These are phyloP conservation scores for Musa troglodytarum DNA, from an alignment of 176 grass and related monocot genomes.

Conservation along the genomic window DNA sequence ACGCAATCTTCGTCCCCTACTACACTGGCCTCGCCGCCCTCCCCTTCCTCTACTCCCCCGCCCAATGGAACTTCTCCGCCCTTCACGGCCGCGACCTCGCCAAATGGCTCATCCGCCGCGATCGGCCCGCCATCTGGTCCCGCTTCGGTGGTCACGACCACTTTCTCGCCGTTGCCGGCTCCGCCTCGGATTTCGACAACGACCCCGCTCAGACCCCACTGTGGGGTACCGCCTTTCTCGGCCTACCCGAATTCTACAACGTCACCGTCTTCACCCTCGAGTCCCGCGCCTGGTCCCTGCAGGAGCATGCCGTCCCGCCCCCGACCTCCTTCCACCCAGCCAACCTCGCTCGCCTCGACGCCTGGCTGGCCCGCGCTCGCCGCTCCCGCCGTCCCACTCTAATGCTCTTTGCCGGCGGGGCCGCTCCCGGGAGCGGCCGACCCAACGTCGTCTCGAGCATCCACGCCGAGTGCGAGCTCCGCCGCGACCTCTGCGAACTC, in stretches of 20 bases:
- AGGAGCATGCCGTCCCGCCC: slow-evolving; percentile 77
- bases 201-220: slow-evolving; percentile 23
- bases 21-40: slow-evolving; percentile 68
- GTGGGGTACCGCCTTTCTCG: slow-evolving; percentile 64
- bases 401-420: slow-evolving; percentile 53
- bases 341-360: slow-evolving; percentile 29
- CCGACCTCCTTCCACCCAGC: slow-evolving; percentile 64
- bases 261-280: slow-evolving; percentile 56
- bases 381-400: slow-evolving; percentile 25
- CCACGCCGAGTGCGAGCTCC: slow-evolving; percentile 40
- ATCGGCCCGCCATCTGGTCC: slow-evolving; percentile 3
- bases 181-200: slow-evolving; percentile 73
- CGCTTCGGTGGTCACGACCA: slow-evolving; percentile 49
- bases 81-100: slow-evolving; percentile 37
- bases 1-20: slow-evolving; percentile 78
- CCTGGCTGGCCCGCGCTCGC: slow-evolving; percentile 45
- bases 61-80: slow-evolving; percentile 29
- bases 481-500: slow-evolving; percentile 35
- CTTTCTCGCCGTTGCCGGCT: slow-evolving; percentile 52
- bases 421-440: slow-evolving; percentile 8
- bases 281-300: slow-evolving; percentile 62
- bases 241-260: slow-evolving; percentile 53
- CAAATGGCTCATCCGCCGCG: slow-evolving; percentile 26
- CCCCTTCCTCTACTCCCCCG: slow-evolving; percentile 42
- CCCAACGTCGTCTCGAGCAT: slow-evolving; percentile 56